Percentiles rank a stretch among this genome's conserved stretches.
phyloP scores from a whole-genome alignment of 192 early-diverging fungal species.

The Helicostylum pulchrum region DNA sequence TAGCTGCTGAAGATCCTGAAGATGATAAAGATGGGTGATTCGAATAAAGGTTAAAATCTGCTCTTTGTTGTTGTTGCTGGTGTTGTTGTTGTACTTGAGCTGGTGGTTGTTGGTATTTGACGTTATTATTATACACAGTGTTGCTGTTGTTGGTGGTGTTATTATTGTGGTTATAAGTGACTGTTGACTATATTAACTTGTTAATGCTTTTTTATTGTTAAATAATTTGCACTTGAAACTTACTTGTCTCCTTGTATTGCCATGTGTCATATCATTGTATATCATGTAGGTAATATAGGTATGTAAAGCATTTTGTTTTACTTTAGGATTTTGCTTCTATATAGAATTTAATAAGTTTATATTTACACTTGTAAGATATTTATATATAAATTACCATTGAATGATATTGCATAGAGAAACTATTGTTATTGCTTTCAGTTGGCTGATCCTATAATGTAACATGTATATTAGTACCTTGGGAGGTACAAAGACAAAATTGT shows the following conservation, averaged over 20 bases:
- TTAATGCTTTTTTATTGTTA: no score
- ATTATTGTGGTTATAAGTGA: not conserved
- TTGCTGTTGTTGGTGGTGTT: not conserved
- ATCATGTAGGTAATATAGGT: constrained; percentile 52
- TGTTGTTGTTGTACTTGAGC: not conserved
- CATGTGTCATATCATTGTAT: constrained; percentile 37
- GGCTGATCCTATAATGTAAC: constrained; percentile 4
- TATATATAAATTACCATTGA: constrained; percentile 19
- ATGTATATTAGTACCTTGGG: not conserved
- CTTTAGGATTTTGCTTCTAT: constrained; percentile 48
- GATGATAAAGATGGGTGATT: not conserved
- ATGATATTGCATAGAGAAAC: constrained; percentile 20
- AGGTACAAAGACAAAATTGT: not conserved
- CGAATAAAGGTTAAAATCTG: no score
- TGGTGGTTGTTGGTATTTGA: not conserved
- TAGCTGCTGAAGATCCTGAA: not conserved
- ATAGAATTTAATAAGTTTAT: not conserved
- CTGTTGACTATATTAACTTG: not conserved
- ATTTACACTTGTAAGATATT: not conserved
- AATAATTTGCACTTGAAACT: no score
- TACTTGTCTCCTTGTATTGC: not conserved
- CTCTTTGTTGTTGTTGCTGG: not conserved
- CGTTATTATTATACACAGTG: not conserved
- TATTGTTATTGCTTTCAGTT: constrained; percentile 1
- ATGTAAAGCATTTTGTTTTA: constrained; percentile 48